Evolutionary conservation across 805 yeast genomes (phyloP).

Genomic region (Clavispora vitiphila): DNA sequence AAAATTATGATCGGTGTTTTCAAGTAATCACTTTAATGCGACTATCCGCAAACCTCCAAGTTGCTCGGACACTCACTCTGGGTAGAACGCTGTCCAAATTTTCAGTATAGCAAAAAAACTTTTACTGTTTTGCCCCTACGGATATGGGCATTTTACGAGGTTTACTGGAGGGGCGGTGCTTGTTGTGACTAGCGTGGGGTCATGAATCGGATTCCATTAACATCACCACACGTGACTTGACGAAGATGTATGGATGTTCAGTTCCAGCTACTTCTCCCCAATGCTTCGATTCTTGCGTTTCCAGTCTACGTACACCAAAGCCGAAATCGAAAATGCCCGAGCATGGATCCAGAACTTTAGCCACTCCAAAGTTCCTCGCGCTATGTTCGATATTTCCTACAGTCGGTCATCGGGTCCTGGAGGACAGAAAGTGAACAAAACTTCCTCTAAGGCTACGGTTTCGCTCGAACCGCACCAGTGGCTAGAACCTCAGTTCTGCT

Average conservation of each 20-base stretch:
- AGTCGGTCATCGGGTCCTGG: constrained; percentile 79
- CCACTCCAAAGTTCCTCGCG: constrained; percentile 37
- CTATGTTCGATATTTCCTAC: constrained; percentile 40
- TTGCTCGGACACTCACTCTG: no score
- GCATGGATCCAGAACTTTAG: constrained; percentile 38
- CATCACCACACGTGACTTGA: no score
- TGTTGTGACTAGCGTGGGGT: no score
- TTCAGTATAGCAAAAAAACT: no score
- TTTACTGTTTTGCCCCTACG: no score
- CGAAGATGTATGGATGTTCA: background rate
- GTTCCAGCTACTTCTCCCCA: background rate
- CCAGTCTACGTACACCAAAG: background rate
- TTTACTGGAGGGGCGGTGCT: no score
- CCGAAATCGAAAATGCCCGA: constrained; percentile 24
- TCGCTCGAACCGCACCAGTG: constrained; percentile 41
- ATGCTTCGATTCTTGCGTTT: background rate
- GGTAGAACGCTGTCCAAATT: no score
- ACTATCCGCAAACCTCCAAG: no score
- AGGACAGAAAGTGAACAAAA: constrained; percentile 81
- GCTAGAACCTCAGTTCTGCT: constrained; percentile 32
- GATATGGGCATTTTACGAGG: no score
- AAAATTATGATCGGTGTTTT: no score
- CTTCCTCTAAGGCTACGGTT: constrained; percentile 62
- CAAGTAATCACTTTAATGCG: no score
- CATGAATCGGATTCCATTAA: no score